Evolutionary conservation across 1,284 basidiomycete genomes (phyloP), one percentile per base, ranked within the genome.

Genomic region (Apiotrichum gamsii): DNA sequence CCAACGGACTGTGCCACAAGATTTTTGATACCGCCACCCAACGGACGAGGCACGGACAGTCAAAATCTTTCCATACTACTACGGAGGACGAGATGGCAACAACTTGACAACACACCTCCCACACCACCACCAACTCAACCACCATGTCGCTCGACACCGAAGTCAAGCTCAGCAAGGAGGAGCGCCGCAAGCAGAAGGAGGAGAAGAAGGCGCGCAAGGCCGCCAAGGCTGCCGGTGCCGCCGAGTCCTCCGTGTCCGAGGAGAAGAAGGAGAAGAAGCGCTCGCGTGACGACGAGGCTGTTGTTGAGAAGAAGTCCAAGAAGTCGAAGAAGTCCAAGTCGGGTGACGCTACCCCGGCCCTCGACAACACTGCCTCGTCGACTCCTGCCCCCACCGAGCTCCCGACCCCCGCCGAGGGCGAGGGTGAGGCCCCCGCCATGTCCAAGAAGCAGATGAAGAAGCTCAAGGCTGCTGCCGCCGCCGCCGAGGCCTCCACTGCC

Each of bases 361-460:
- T 28, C 11, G 43, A 21, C 8, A 49, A 47, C 8, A 11, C 8
- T 11, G 21, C 24, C n/a, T 29, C 47, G n/a, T 43, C 54, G 16
- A 42, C 54, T 6, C 50, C 56, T 5, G 43, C 49, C 47, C 51
- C 51, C 33, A 59, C 56, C 11, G 49, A 51, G 5, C 28, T 53
- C 43, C 45, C 53, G 19, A 46, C 58, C 1, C 39, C 61, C 8
- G 49, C 51, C 35, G 53, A 52, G 33, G 48, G 47, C 15, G 52
- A 46, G 1, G 37, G 31, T 14, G 34, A 21, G 14, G 28, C 56
- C 5, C 50, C 52, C 5, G 39, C 45, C n/a, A 43, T 62, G 30
- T 61, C 58, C 38, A 66, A 67, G 52, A 69, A 71, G 55, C 63
- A 72, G 59, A 62, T 61, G 45, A 69, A 69, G 57, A 71, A 71